These are phyloP conservation scores for Ogataea philodendri DNA, from an alignment of 805 yeast genomes.

Conservation along the genomic window DNA sequence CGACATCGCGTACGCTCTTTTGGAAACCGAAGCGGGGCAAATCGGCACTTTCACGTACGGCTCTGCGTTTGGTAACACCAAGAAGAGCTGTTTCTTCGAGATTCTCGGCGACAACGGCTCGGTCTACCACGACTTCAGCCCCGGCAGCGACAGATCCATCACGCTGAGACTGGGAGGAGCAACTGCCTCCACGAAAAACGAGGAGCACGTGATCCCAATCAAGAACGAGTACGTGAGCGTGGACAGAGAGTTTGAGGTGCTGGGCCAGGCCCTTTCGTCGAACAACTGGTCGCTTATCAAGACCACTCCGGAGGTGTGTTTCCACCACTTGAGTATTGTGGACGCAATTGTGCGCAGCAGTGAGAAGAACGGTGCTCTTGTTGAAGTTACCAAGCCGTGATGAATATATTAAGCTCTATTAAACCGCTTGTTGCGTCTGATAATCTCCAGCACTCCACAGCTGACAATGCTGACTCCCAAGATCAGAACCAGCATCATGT, in stretches of 20 bases:
- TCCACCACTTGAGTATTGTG: conserved; percentile 89
- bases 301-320: conserved; percentile 69
- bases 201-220: conserved; percentile 34
- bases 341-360: conserved; percentile 82
- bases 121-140: conserved; percentile 62
- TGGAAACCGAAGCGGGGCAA: conserved; percentile 54
- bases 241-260: conserved; percentile 45
- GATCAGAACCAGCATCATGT: conserved; percentile 81
- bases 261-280: conserved; percentile 37
- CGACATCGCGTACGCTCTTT: conserved; percentile 73
- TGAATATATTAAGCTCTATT: no score
- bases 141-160: conserved; percentile 41
- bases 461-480: conserved; percentile 69
- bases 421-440: conserved; percentile 22
- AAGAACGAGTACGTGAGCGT: conserved; percentile 44
- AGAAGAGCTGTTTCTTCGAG: conserved; percentile 61
- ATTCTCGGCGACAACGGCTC: conserved; percentile 83
- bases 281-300: conserved; percentile 24
- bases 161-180: conserved; percentile 51
- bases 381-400: conserved; percentile 31
- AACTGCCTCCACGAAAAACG: conserved; percentile 47
- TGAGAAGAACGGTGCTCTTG: conserved; percentile 39
- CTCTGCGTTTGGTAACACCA: conserved; percentile 81
- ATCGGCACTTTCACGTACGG: conserved; percentile 88
- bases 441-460: conserved; percentile 35